A percentile compares a stretch with the other conserved stretches of the same genome.
These are phyloP conservation scores for Phlyctochytrium arcticum DNA, from an alignment of 192 early-diverging fungal species.

Conservation along the genomic window DNA sequence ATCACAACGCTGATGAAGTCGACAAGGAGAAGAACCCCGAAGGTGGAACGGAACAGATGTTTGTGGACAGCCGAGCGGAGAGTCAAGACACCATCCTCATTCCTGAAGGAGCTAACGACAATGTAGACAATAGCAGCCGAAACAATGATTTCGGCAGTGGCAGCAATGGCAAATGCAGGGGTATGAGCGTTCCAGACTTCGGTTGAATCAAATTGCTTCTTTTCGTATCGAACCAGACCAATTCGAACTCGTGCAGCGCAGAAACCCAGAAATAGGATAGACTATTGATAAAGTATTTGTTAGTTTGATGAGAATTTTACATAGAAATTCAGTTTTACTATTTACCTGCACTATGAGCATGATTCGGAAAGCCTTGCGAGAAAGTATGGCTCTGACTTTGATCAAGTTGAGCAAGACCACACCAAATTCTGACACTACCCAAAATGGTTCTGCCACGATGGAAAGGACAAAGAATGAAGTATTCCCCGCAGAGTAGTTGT, in stretches of 20 bases:
- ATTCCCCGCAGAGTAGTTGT: neutral
- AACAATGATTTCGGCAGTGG: neutral
- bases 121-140: neutral
- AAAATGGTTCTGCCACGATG: neutral
- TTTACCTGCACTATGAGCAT: too few relatives aligned
- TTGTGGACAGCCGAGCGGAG: neutral
- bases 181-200: neutral
- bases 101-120: neutral
- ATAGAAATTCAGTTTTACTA: neutral
- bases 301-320: neutral
- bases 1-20: neutral
- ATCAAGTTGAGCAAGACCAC: neutral
- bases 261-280: neutral
- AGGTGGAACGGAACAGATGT: neutral
- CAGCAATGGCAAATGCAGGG: neutral
- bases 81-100: neutral
- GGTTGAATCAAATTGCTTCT: neutral
- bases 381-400: too few relatives aligned
- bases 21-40: neutral
- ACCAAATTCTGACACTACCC: conserved; percentile 1
- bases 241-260: neutral
- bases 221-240: neutral
- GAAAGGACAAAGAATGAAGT: neutral
- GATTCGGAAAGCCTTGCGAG: too few relatives aligned
- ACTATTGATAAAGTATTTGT: neutral